phyloP scores from a whole-genome alignment of 257 asterid genomes.

The Solanum chmielewskii region DNA sequence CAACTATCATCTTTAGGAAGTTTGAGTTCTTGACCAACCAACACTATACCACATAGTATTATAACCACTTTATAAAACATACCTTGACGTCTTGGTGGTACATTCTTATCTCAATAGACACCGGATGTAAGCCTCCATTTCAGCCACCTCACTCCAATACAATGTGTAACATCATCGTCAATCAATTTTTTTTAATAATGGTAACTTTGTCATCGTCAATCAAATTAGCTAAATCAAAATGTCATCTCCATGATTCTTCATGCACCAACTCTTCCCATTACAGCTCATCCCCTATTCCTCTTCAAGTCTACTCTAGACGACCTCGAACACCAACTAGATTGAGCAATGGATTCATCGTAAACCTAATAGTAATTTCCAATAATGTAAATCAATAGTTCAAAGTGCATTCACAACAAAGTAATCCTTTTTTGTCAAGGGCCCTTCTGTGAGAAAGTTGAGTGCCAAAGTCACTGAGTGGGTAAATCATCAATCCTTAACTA shows the following conservation, averaged over 20 bases:
- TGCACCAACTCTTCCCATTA: background rate
- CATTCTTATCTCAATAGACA: background rate
- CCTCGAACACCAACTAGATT: background rate
- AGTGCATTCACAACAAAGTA: background rate
- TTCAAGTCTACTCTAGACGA: background rate
- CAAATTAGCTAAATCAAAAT: background rate
- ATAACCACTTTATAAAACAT: background rate
- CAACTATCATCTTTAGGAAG: background rate
- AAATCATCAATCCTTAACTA: background rate
- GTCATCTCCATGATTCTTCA: background rate
- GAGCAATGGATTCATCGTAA: background rate
- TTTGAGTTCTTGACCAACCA: background rate
- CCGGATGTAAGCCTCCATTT: background rate
- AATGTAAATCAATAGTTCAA: background rate
- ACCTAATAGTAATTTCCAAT: background rate
- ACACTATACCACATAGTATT: background rate
- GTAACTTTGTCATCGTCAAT: background rate
- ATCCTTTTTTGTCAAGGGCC: background rate
- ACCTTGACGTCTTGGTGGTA: background rate
- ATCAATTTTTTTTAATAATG: background rate
- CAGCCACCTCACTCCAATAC: background rate
- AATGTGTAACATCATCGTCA: background rate
- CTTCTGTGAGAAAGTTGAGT: background rate
- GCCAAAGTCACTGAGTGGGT: background rate
- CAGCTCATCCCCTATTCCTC: background rate